phyloP scores from a whole-genome alignment of 2,329 filamentous ascomycete species.

The Ophiostoma fasciatum region DNA sequence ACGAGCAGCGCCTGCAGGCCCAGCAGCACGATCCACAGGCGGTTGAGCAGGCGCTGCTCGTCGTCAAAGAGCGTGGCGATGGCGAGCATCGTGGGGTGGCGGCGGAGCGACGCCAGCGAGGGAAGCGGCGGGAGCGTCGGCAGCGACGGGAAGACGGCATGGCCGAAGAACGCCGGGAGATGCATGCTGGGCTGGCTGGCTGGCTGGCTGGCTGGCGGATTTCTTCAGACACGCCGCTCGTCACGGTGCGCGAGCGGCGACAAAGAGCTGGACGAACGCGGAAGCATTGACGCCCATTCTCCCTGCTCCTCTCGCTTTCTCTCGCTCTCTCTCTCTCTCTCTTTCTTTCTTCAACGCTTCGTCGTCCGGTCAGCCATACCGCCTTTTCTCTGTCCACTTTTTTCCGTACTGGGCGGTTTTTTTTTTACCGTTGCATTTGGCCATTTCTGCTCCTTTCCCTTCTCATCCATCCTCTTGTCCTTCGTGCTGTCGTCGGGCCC shows the following conservation, averaged over 20 bases:
- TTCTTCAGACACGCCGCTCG: no score
- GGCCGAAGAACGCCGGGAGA: slow-evolving; percentile 1
- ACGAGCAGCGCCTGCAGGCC: slow-evolving; percentile 18
- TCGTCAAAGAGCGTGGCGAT: slow-evolving; percentile 13
- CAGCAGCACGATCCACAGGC: slow-evolving; percentile 17
- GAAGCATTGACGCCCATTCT: slow-evolving; percentile 1
- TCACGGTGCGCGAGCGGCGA: no score
- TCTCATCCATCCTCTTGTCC: background rate
- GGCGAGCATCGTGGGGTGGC: slow-evolving; percentile 8
- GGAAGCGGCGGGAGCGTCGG: background rate
- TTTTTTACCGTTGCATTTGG: background rate
- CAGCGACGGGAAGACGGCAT: background rate
- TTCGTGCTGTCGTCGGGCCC: slow-evolving; percentile 1
- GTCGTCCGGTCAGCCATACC: no score
- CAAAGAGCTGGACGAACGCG: slow-evolving; percentile 3
- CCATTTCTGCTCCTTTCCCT: slow-evolving; percentile 1
- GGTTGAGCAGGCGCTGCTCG: slow-evolving; percentile 18
- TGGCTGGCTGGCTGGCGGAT: no score
- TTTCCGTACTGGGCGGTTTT: background rate
- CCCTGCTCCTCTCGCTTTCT: background rate
- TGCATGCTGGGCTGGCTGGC: slow-evolving; percentile 3
- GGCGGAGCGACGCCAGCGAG: background rate
- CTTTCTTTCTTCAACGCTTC: background rate
- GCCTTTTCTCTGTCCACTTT: slow-evolving; percentile 3
- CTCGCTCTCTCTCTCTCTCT: background rate